A percentile compares a stretch with the other conserved stretches of the same genome.
Evolutionary conservation across 352 stramenopile species (phyloP).

Genomic region (Globisporangium heterothallicum): DNA sequence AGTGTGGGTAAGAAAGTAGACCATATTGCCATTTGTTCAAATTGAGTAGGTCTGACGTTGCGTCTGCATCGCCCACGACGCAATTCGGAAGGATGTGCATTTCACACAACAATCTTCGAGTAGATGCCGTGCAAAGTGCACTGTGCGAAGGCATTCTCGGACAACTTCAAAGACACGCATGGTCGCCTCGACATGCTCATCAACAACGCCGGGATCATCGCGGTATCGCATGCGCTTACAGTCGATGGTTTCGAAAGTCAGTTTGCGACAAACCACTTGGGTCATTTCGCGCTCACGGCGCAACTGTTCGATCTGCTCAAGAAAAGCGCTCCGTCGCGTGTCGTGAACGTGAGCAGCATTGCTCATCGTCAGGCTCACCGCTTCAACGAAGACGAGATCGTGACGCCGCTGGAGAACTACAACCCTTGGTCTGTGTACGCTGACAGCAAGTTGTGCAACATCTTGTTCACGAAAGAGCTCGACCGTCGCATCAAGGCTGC

Average conservation of each 20-base stretch:
- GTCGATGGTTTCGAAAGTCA: constrained; percentile 18
- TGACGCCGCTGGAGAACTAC: constrained; percentile 4
- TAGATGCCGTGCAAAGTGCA: neutral
- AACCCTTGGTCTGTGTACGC: neutral
- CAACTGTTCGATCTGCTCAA: constrained; percentile 20
- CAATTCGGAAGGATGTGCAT: too few relatives aligned
- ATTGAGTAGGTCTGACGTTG: too few relatives aligned
- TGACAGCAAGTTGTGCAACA: constrained; percentile 12
- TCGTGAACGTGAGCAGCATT: constrained; percentile 19
- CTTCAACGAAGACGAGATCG: constrained; percentile 1
- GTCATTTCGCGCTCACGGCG: constrained; percentile 27
- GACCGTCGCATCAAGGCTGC: neutral
- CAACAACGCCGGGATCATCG: constrained; percentile 28
- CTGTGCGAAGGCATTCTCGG: constrained; percentile 9
- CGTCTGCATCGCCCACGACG: too few relatives aligned
- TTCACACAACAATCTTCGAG: too few relatives aligned
- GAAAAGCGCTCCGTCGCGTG: constrained; percentile 17
- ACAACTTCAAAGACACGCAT: constrained; percentile 11
- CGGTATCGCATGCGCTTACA: constrained; percentile 10
- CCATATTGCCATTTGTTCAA: too few relatives aligned
- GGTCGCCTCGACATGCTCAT: constrained; percentile 24
- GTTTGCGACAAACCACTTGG: constrained; percentile 26
- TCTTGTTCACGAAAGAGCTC: constrained; percentile 10
- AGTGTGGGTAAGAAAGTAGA: too few relatives aligned
- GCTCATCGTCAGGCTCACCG: neutral